Evolutionary conservation across 2,329 filamentous ascomycete species (phyloP).

Genomic region (Aureobasidium sp.): DNA sequence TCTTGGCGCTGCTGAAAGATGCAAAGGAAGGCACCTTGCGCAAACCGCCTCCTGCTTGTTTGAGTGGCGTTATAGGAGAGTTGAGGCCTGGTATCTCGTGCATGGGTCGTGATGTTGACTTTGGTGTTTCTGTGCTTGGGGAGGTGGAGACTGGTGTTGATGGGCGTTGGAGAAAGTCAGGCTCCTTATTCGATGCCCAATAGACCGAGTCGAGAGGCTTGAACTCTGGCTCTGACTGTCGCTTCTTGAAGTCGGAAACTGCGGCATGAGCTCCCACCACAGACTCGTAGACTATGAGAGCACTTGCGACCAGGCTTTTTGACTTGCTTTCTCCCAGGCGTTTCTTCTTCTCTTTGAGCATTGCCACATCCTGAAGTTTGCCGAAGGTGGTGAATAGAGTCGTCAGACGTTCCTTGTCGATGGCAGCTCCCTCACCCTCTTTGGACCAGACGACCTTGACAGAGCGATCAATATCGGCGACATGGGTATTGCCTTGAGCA

Average conservation of each 20-base stretch:
- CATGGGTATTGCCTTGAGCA: constrained; percentile 21
- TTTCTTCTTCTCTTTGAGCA: constrained; percentile 49
- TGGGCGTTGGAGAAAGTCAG: constrained; percentile 30
- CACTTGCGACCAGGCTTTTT: constrained; percentile 43
- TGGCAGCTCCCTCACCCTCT: constrained; percentile 29
- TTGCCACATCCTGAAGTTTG: constrained; percentile 45
- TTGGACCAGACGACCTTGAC: constrained; percentile 49
- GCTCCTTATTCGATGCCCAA: constrained; percentile 44
- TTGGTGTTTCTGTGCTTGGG: background rate
- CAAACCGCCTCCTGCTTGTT: constrained; percentile 19
- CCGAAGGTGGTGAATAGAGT: constrained; percentile 46
- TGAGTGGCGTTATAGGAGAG: constrained; percentile 23
- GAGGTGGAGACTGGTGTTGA: background rate
- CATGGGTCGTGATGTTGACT: background rate
- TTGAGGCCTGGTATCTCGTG: constrained; percentile 10
- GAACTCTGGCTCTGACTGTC: constrained; percentile 27
- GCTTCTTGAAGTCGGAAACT: constrained; percentile 40
- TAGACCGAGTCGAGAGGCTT: constrained; percentile 42
- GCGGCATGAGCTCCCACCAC: constrained; percentile 50
- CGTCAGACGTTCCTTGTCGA: constrained; percentile 40
- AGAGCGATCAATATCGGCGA: constrained; percentile 47
- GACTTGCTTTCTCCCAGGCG: constrained; percentile 37
- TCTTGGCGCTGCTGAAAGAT: constrained; percentile 26
- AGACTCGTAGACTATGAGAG: constrained; percentile 48
- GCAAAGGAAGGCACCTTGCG: constrained; percentile 36